Conservation (phyloP, 169 alveolate species). For the Eimeria sp. region DNA sequence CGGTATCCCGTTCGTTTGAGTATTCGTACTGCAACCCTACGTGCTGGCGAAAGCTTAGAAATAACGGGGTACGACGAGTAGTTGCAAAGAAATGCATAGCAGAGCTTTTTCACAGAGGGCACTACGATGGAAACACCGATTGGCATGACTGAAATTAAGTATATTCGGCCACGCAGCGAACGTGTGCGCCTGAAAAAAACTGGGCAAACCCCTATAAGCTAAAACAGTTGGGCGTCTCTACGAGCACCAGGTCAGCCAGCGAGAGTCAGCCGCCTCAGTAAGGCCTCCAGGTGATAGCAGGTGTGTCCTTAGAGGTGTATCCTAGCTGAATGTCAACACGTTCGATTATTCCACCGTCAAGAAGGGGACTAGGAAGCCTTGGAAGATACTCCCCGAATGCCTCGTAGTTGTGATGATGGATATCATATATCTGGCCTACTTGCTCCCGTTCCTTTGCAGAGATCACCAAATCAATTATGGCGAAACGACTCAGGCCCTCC, state of each 20-base stretch:
- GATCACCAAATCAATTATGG: background rate
- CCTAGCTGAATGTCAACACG: background rate
- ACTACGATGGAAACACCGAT: background rate
- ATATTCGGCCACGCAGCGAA: background rate
- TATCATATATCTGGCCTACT: background rate
- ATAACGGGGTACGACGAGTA: no score
- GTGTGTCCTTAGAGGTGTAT: background rate
- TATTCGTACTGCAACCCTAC: background rate
- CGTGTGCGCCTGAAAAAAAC: background rate
- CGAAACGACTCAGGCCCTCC: background rate
- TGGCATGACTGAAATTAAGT: background rate
- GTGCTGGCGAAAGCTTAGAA: background rate
- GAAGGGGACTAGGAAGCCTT: background rate
- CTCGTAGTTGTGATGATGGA: background rate
- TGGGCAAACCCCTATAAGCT: no score
- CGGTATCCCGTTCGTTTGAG: background rate
- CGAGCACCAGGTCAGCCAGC: background rate
- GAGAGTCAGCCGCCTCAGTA: background rate
- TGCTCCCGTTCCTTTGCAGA: constrained; percentile 13
- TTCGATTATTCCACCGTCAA: background rate
- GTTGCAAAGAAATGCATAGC: background rate
- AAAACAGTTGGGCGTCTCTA: no score
- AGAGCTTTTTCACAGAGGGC: background rate
- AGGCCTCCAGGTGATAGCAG: background rate
- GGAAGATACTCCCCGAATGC: background rate